Conservation (phyloP, 306 rosid species). For the Acacia melanoxylon region DNA sequence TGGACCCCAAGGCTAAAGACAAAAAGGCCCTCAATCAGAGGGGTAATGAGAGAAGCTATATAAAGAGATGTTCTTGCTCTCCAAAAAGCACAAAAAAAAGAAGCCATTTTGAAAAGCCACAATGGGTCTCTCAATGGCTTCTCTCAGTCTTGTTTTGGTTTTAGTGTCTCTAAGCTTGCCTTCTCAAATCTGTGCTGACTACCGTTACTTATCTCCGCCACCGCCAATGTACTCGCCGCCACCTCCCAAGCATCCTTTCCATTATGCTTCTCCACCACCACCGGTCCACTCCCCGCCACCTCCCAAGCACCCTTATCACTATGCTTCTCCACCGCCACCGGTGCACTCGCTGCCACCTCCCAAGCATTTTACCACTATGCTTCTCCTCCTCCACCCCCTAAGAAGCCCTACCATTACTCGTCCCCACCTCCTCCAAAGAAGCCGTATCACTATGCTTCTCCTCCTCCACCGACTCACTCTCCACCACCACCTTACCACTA, state of each 20-base stretch:
- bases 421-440: conserved; percentile 27
- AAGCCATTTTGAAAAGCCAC: conserved; percentile 19
- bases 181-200: conserved; percentile 29
- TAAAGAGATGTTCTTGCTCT: conserved; percentile 22
- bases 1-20: too few relatives aligned
- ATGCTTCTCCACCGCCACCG: conserved; percentile 27
- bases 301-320: background rate
- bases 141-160: conserved; percentile 43
- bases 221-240: background rate
- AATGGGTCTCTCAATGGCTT: conserved; percentile 51
- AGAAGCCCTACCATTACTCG: background rate
- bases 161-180: conserved; percentile 37
- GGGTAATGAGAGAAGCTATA: conserved; percentile 42
- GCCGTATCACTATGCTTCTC: conserved; percentile 16
- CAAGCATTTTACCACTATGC: too few relatives aligned
- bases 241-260: background rate
- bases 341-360: background rate
- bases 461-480: conserved; percentile 27
- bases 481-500: conserved; percentile 12
- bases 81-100: conserved; percentile 28
- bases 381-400: too few relatives aligned
- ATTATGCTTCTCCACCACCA: conserved; percentile 17
- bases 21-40: background rate
- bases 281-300: conserved; percentile 15
- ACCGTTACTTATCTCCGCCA: conserved; percentile 50